These are phyloP conservation scores for Pseudopithomyces maydicus DNA, from an alignment of 2,329 filamentous ascomycete species.

Conservation along the genomic window DNA sequence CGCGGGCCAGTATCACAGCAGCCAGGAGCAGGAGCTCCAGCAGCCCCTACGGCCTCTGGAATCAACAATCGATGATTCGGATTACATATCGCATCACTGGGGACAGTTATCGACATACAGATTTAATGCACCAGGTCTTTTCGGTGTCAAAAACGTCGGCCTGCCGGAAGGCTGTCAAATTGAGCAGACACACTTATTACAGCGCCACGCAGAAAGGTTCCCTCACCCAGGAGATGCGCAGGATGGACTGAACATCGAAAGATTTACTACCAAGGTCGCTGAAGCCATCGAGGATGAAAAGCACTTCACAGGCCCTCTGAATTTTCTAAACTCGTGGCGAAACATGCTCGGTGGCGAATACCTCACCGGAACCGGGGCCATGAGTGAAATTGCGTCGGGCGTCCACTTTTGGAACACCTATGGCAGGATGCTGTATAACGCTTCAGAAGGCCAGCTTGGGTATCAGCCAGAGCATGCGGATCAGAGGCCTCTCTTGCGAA, in stretches of 20 bases:
- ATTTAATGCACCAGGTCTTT: constrained; percentile 52
- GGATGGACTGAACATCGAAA: constrained; percentile 56
- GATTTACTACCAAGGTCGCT: constrained; percentile 55
- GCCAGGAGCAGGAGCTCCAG: constrained; percentile 2
- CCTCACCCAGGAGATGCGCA: constrained; percentile 50
- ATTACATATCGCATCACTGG: constrained; percentile 48
- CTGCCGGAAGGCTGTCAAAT: constrained; percentile 61
- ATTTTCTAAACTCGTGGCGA: constrained; percentile 59
- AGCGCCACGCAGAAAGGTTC: constrained; percentile 61
- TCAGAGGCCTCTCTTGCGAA: constrained; percentile 58
- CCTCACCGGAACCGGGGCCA: constrained; percentile 57
- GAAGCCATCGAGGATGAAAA: constrained; percentile 50
- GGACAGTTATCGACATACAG: constrained; percentile 55
- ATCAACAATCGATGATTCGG: constrained; percentile 37
- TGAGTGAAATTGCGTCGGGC: constrained; percentile 56
- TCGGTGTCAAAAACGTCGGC: constrained; percentile 55
- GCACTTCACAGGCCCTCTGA: constrained; percentile 54
- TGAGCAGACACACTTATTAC: constrained; percentile 59
- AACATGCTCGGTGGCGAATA: constrained; percentile 53
- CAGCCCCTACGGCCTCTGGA: constrained; percentile 6
- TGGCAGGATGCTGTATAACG: constrained; percentile 59
- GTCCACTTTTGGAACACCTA: constrained; percentile 61
- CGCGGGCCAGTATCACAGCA: not conserved
- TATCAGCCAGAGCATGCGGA: constrained; percentile 55
- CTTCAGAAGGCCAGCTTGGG: constrained; percentile 52